Percentiles rank a stretch among this genome's conserved stretches.
Conservation (phyloP, 2,329 filamentous ascomycete species). For the Paecilomyces niveus region DNA sequence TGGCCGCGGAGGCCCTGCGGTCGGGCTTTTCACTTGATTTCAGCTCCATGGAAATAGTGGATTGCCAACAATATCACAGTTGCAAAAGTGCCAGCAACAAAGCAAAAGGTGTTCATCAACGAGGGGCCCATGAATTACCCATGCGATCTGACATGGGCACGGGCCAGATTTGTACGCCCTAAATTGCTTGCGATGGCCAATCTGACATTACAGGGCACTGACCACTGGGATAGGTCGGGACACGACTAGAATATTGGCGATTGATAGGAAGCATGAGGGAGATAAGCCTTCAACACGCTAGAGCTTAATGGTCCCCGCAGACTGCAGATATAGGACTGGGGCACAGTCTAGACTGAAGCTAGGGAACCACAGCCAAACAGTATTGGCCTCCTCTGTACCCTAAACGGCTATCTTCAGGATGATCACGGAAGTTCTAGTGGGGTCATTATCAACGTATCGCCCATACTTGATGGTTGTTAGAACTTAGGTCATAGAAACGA, state of each 20-base stretch:
- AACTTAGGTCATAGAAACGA: not conserved
- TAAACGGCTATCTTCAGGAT: not conserved
- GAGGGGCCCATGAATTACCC: too few relatives aligned
- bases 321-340: not conserved
- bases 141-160: not conserved
- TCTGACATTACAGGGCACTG: too few relatives aligned
- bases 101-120: not conserved
- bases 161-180: not conserved
- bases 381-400: not conserved
- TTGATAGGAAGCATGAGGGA: not conserved
- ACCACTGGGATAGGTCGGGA: too few relatives aligned
- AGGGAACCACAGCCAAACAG: not conserved
- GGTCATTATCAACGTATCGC: not conserved
- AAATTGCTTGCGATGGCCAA: not conserved
- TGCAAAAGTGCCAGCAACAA: not conserved
- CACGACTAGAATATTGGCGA: not conserved
- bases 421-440: not conserved
- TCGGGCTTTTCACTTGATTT: not conserved
- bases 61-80: not conserved
- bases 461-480: not conserved
- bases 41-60: not conserved
- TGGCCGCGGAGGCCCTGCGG: not conserved
- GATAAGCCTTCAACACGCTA: not conserved
- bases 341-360: not conserved
- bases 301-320: not conserved